These are phyloP conservation scores for Pythium brachiatum DNA, from an alignment of 352 stramenopile species.

Conservation along the genomic window DNA sequence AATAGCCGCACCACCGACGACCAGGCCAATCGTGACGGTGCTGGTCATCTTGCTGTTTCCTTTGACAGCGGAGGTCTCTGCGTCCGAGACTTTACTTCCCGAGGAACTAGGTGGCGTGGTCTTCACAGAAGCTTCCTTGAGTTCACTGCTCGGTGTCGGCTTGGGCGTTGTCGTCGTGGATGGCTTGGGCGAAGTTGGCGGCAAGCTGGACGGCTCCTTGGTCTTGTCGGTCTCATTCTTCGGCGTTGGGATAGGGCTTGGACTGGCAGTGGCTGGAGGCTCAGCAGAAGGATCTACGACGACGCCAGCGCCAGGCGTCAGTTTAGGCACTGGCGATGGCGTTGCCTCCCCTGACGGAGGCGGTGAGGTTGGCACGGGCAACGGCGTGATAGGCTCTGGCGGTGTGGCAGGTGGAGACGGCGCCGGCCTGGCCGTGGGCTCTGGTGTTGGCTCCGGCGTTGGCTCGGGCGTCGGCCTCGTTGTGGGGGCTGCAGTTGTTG, in stretches of 20 bases:
- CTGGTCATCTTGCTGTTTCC: slow-evolving; percentile 22
- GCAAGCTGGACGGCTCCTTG: neutral
- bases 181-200: neutral
- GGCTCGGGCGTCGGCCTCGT: neutral
- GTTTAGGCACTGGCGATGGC: slow-evolving; percentile 6
- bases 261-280: neutral
- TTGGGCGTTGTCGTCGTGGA: neutral
- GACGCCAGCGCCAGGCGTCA: slow-evolving; percentile 7
- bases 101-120: neutral
- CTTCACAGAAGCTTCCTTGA: slow-evolving; percentile 13
- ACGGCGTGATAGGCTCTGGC: slow-evolving; percentile 15
- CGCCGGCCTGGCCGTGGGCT: neutral
- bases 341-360: slow-evolving; percentile 5
- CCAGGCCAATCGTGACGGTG: slow-evolving; percentile 39
- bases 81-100: slow-evolving; percentile 3
- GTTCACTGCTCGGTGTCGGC: neutral
- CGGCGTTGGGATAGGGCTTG: neutral
- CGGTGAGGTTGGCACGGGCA: neutral
- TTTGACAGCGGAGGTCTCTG: slow-evolving; percentile 23
- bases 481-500: neutral
- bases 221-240: neutral
- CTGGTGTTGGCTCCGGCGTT: neutral
- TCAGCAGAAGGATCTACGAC: neutral
- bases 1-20: slow-evolving; percentile 44
- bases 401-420: neutral